A percentile compares a stretch with the other conserved stretches of the same genome.
Conservation (phyloP, 805 yeast species). For the Candida krabiensis region DNA sequence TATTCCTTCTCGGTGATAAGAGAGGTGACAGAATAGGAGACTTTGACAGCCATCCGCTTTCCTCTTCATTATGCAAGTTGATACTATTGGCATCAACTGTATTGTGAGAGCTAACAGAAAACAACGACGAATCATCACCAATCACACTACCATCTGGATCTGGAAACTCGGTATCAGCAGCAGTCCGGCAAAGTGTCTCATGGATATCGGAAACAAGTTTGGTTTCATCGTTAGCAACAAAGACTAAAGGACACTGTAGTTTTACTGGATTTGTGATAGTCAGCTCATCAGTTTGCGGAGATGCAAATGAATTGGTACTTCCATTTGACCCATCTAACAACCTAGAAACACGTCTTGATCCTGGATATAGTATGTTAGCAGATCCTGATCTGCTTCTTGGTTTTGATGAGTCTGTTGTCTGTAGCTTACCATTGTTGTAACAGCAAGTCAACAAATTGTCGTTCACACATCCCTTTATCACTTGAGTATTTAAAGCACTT, state of each 20-base stretch:
- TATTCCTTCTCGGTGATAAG: constrained; percentile 17
- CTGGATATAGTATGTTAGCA: constrained; percentile 8
- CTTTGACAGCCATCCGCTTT: constrained; percentile 22
- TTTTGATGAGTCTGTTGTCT: constrained; percentile 1
- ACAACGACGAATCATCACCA: constrained; percentile 26
- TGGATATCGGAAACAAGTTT: constrained; percentile 27
- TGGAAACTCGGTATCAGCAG: constrained; percentile 24
- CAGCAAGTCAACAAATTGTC: constrained; percentile 64
- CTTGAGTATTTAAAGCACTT: constrained; percentile 53
- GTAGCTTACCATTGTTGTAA: constrained; percentile 36
- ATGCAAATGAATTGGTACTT: constrained; percentile 1
- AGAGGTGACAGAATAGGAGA: constrained; percentile 22
- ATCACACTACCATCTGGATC: constrained; percentile 14
- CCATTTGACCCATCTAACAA: constrained; percentile 17
- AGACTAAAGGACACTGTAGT: constrained; percentile 35
- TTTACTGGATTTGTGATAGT: constrained; percentile 38
- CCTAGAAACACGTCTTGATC: constrained; percentile 20
- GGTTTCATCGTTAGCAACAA: constrained; percentile 32
- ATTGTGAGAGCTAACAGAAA: constrained; percentile 26
- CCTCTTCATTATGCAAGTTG: too few relatives aligned
- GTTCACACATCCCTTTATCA: constrained; percentile 51
- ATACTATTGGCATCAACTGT: constrained; percentile 10
- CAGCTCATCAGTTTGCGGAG: constrained; percentile 24
- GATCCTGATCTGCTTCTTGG: constrained; percentile 23
- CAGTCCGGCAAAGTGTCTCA: constrained; percentile 23